Base-by-base conservation (phyloP, 257 asterid genomes). In the Misopates orontium region DNA sequence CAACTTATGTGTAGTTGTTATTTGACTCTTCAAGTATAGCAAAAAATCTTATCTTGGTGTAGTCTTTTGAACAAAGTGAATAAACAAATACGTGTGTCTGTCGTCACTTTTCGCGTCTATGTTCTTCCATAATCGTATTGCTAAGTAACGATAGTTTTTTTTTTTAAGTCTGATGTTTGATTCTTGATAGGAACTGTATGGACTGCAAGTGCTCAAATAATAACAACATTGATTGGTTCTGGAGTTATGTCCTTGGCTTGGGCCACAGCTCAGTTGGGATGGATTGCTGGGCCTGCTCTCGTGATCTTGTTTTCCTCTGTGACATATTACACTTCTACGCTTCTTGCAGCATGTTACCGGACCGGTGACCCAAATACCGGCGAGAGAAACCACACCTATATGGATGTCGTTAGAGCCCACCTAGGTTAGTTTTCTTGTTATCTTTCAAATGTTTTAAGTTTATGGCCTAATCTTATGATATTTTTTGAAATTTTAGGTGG, bases 221-320 rank as follows among this genome's bases (percentile, higher is more conserved):
- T 80, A 51, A 80, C 85, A 12, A 80, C 85, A 11, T 80, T 80
- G 53, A 74, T 80, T 10, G 85, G 85, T 5, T 71, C 85, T 5
- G 85, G 85, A 0, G 83, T 77, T 50, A 20, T 80, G 41, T 80
- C 85, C 4, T 61, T 80, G 49, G 83, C 79, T 14, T 80, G 85
- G 83, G 72, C 85, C 1, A 58, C 53, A 2, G 85, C 85, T 1
- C 85, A 80, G 7, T 59, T 80, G 64, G 85, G 85, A 2, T 80
- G 85, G 85, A 59, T 77, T 9, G 83, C 80, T 8, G 85, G 85
- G 9, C 83, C 83, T 10, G 1, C 71, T 8, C 62, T 68, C 54
- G 11, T 77, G 59, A n/a, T 80, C 32, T 39, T 80, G 66, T 80
- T 80, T 72, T 75, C 84, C 0, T 28, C 73, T 17, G 79, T 76